Base-by-base conservation (phyloP, 1,139 yeast genomes). In the Schizosaccharomyces versatilis region DNA sequence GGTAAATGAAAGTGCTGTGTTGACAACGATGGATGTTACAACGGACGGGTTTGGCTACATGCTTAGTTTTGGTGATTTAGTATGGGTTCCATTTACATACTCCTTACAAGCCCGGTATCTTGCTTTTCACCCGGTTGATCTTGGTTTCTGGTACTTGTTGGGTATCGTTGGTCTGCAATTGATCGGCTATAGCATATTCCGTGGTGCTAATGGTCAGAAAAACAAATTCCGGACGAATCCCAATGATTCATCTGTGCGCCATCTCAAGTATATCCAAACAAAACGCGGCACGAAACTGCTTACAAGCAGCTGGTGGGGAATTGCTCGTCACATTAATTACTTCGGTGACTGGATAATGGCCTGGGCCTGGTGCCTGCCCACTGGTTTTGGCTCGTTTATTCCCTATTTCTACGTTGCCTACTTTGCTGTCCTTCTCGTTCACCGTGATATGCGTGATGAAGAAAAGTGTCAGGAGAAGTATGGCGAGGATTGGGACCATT, bases 31-130 rank as follows among this genome's bases (percentile, higher is more conserved):
- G 75, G 98, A 90, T 65, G 78, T 86, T 55, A 84, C 94, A 12
- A 84, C 95, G 17, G 98, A 90, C 68, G 98, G 98, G 0, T 85
- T 90, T 67, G 98, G 98, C 0, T 86, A 80, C 69, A 90, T 90
- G 98, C 72, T 90, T 54, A 78, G 88, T 7, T 88, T 88, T 70
- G 98, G 98, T 40, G 98, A 90, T 66, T 73, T 90, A 63, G 79
- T 94, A 1, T 76, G 93, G 73, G 85, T 90, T n/a, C 98, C 98
- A 38, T 88, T 90, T 72, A 76, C 94, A 1, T 90, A 93, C 66
- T 75, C 90, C 5, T 67, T 90, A 58, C 98, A 90, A 65, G 74
- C 94, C 2, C 75, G 97, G 59, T 93, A 80, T 66, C 70, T 88
- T 59, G 77, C 88, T 2, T 73, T 80, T 53, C 77, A 80, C 59